Conservation (phyloP, 192 early-diverging fungal genomes). For the Backusella macrospora region DNA sequence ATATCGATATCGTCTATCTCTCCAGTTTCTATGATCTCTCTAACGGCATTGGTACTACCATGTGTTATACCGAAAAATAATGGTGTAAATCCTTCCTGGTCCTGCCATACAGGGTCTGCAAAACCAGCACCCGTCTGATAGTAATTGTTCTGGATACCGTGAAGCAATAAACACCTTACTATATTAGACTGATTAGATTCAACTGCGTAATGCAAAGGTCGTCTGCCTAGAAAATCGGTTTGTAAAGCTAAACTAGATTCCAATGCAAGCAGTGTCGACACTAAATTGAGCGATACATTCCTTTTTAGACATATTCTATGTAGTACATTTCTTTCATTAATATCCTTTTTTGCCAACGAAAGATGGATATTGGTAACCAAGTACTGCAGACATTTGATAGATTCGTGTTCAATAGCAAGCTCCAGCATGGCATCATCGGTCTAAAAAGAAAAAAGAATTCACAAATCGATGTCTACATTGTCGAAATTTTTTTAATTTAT, state of each 20-base stretch:
- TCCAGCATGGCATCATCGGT: constrained; percentile 12
- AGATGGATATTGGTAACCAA: constrained; percentile 39
- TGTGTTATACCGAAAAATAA: constrained; percentile 62
- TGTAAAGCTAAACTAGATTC: constrained; percentile 33
- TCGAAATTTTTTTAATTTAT: neutral
- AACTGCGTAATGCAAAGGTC: constrained; percentile 63
- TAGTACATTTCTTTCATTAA: constrained; percentile 63
- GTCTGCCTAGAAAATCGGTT: constrained; percentile 58
- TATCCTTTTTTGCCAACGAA: constrained; percentile 44
- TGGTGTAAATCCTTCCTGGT: constrained; percentile 65
- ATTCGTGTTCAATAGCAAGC: constrained; percentile 38
- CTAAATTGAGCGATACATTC: constrained; percentile 38
- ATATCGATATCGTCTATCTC: constrained; percentile 54
- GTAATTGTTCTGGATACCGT: constrained; percentile 43
- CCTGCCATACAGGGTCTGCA: constrained; percentile 52
- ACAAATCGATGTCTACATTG: neutral
- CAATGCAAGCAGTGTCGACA: constrained; percentile 20
- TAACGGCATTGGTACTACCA: constrained; percentile 49
- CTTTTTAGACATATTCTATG: constrained; percentile 45
- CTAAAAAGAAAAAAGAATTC: neutral
- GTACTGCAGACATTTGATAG: constrained; percentile 41
- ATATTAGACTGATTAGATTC: constrained; percentile 52
- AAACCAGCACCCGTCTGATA: constrained; percentile 34
- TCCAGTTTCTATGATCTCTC: constrained; percentile 54
- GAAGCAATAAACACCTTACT: constrained; percentile 45